A percentile compares a stretch with the other conserved stretches of the same genome.
Evolutionary conservation across 352 stramenopile genomes (phyloP).

Genomic region (Thalassiosira exigua): DNA sequence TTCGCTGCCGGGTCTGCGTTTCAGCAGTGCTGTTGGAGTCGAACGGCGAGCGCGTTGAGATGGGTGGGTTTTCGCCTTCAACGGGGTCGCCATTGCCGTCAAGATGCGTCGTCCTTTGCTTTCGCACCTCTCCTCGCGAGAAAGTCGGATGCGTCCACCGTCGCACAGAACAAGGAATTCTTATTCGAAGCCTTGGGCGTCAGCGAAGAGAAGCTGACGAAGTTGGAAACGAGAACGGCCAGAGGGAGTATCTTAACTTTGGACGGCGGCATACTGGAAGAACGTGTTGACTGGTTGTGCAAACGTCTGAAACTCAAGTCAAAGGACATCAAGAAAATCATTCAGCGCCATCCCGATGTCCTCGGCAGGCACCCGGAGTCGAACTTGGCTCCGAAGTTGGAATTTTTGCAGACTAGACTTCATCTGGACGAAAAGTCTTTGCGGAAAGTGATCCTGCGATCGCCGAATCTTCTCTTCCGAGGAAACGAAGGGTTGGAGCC

Average conservation of each 20-base stretch:
- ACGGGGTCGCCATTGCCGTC: too few relatives aligned
- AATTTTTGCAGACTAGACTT: conserved; percentile 5
- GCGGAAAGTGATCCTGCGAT: conserved; percentile 13
- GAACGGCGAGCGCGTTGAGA: too few relatives aligned
- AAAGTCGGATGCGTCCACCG: conserved; percentile 1
- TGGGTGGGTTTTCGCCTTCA: too few relatives aligned
- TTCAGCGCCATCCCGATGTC: conserved; percentile 1
- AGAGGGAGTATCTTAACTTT: conserved; percentile 21
- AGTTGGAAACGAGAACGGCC: neutral
- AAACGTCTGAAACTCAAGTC: conserved; percentile 22
- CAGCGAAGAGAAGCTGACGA: neutral
- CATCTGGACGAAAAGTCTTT: conserved; percentile 8
- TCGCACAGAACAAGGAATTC: neutral
- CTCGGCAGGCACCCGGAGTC: conserved; percentile 16
- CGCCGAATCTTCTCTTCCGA: conserved; percentile 3
- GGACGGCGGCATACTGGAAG: conserved; percentile 4
- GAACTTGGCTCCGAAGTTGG: conserved; percentile 18
- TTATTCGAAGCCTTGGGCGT: neutral
- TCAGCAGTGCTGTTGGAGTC: too few relatives aligned
- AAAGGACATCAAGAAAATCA: conserved; percentile 8
- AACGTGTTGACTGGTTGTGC: conserved; percentile 21
- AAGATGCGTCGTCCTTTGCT: too few relatives aligned
- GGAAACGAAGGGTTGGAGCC: conserved; percentile 9
- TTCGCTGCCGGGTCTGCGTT: too few relatives aligned
- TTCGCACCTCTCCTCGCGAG: neutral